Base-by-base conservation (phyloP, 208 protist genomes). In the Trypanosoma cruzi region DNA sequence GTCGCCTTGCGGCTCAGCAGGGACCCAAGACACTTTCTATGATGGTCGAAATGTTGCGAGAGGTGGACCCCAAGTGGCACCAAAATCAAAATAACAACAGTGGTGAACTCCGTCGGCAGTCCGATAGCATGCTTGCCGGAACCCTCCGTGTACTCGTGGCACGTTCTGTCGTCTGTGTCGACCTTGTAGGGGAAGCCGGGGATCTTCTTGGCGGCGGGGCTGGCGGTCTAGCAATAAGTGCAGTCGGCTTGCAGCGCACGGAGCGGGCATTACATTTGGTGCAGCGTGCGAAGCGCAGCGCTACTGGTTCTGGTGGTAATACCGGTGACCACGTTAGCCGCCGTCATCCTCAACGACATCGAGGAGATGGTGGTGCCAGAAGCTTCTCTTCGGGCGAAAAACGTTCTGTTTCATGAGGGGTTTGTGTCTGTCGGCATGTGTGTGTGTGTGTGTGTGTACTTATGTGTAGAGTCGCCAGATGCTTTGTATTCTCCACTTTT, bases 101-200 rank as follows among this genome's bases (percentile, higher is more conserved):
- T 46, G 18, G 28, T 53, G 68, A 56, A 42, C 63, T 32, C 8
- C 65, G 64, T 1, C 40, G 64, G 18, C 71, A 77, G 64, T 68
- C 55, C 0, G 86, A 93, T 65, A 64, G 74, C 16, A 87, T 95
- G 57, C 60, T 93, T 52, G 75, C 77, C 18, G 82, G 86, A 40
- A 95, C 89, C 4, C 64, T 88, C n/a, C 89, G 89, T 0, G 70
- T 90, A 50, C 69, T 95, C 20, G 58, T 90, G 31, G 79, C 84
- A 22, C 79, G 86, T 2, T 85, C 89, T 29, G 60, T 91, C 34
- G 68, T 84, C 20, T 90, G 86, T 64, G 89, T 80, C 13, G 82
- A 89, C 56, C 48, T 67, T 44, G 71, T 67, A 64, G 73, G 81
- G 66, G 71, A 73, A 57, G 28, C 62, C 29, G 48, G 68, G 66